A percentile compares a stretch with the other conserved stretches of the same genome.
phyloP scores from a whole-genome alignment of 306 rosid genomes.

The Potentilla sterilis region DNA sequence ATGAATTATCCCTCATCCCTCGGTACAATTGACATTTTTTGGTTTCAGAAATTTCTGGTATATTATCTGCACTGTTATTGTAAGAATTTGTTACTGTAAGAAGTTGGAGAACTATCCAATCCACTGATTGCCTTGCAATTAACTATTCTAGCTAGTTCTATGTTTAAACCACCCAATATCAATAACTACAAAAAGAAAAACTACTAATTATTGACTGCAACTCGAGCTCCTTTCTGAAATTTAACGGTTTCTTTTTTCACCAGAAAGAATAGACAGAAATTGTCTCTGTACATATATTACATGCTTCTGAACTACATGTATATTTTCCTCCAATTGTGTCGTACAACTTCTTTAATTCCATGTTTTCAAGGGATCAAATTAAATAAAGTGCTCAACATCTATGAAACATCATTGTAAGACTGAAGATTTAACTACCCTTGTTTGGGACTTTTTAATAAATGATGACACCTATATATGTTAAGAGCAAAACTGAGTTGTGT shows the following conservation, averaged over 20 bases:
- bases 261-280: conserved; percentile 13
- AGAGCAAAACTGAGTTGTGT: neutral
- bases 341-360: neutral
- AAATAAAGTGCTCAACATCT: neutral
- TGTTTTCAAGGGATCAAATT: neutral
- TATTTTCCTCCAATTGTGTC: neutral
- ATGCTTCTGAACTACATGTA: conserved; percentile 7
- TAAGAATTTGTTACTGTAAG: neutral
- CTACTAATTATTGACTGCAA: neutral
- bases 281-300: conserved; percentile 34
- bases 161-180: neutral
- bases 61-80: neutral
- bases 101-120: no score
- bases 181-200: no score
- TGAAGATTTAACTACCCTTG: neutral
- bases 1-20: neutral
- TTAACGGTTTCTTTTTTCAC: neutral
- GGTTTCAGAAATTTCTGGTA: neutral
- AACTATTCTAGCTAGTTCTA: neutral
- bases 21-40: neutral
- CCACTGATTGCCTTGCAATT: no score
- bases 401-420: neutral
- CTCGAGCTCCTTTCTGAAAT: neutral
- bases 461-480: neutral
- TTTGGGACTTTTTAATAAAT: neutral